Percentiles rank a stretch among this genome's conserved stretches.
These are phyloP conservation scores for Chlorella vulgaris DNA, from an alignment of 139 green algal species.

Conservation along the genomic window DNA sequence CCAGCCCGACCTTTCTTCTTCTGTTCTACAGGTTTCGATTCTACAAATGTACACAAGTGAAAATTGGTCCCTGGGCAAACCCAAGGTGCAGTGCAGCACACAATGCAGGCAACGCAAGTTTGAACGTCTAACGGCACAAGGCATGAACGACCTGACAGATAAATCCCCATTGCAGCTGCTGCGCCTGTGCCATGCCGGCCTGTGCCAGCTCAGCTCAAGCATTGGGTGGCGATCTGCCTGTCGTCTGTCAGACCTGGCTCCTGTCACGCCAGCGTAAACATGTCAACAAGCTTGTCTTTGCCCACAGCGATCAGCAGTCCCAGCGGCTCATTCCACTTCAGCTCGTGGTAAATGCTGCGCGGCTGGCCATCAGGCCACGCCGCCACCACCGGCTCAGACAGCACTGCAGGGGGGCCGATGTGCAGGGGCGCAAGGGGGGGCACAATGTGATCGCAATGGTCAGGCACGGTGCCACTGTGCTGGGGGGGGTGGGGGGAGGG, in stretches of 20 bases:
- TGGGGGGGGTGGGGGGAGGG: too few species aligned
- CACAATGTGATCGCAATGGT: not conserved
- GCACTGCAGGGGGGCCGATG: constrained; percentile 1
- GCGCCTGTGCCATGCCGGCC: not conserved
- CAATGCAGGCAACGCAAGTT: not conserved
- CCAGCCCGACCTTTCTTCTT: too few species aligned
- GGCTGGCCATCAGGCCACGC: not conserved
- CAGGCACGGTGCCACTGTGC: not conserved
- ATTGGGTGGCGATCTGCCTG: too few species aligned
- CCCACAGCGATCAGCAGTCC: constrained; percentile 15
- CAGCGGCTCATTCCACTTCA: constrained; percentile 20
- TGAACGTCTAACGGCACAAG: not conserved
- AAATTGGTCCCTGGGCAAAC: too few species aligned
- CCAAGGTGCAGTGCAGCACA: too few species aligned
- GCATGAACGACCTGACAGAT: too few species aligned
- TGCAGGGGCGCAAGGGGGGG: not conserved
- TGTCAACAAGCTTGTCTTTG: constrained; percentile 29
- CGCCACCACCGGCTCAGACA: not conserved
- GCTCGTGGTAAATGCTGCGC: constrained; percentile 16
- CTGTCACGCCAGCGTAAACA: constrained; percentile 17
- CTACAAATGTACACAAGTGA: not conserved
- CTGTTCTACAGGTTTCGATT: too few species aligned
- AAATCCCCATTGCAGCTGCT: not conserved
- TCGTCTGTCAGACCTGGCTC: not conserved
- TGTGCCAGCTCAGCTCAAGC: not conserved